Percentiles rank a stretch among this genome's conserved stretches.
phyloP scores from a whole-genome alignment of 805 yeast species.

The Metschnikowia koreensis region DNA sequence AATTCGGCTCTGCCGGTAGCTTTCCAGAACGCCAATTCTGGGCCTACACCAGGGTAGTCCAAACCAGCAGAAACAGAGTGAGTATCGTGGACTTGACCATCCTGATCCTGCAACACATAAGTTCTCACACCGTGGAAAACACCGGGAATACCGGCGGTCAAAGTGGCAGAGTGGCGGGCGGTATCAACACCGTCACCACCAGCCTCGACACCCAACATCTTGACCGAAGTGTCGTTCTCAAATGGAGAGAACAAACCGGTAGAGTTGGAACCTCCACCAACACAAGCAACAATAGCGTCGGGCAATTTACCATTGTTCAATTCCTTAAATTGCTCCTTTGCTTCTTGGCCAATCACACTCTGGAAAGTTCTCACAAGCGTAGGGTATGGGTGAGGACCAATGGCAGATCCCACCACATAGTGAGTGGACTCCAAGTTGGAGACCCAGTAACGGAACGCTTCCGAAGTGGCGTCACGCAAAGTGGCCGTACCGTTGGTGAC shows the following conservation, averaged over 20 bases:
- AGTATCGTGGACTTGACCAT: constrained; percentile 97
- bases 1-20: constrained; percentile 89
- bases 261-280: constrained; percentile 98
- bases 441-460: constrained; percentile 96
- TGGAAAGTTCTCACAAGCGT: constrained; percentile 98
- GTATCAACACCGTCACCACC: constrained; percentile 97
- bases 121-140: constrained; percentile 98
- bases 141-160: constrained; percentile 94
- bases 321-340: constrained; percentile 83
- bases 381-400: constrained; percentile 99
- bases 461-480: constrained; percentile 95
- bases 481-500: constrained; percentile 95
- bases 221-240: constrained; percentile 74
- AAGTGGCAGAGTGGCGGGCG: constrained; percentile 87
- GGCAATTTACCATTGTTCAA: constrained; percentile 83
- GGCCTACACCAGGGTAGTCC: constrained; percentile 99
- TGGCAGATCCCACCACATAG: constrained; percentile 96
- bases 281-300: constrained; percentile 95
- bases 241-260: constrained; percentile 96
- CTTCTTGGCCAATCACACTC: constrained; percentile 92
- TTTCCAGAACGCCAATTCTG: constrained; percentile 95
- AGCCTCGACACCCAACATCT: constrained; percentile 92
- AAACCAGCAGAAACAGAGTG: constrained; percentile 98
- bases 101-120: constrained; percentile 82
- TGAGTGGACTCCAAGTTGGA: constrained; percentile 82